Conservation (phyloP, 495 filamentous ascomycete species). For the Neurospora sp. region DNA sequence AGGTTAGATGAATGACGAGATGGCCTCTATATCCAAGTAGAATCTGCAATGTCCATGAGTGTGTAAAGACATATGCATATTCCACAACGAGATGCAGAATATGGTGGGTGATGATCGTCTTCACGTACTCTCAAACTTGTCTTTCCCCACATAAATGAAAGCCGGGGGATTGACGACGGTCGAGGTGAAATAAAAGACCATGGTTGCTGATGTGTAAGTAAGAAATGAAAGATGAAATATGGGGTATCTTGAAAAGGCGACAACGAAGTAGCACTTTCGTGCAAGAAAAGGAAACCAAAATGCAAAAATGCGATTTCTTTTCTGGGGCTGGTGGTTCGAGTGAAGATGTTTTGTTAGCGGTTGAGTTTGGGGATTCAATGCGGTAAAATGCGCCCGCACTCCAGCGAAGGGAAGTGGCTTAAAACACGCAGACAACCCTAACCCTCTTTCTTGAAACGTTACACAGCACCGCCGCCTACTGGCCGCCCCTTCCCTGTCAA, state of each 20-base stretch:
- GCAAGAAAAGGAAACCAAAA: background rate
- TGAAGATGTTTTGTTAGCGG: background rate
- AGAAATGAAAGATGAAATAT: background rate
- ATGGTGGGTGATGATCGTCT: background rate
- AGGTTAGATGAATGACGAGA: slow-evolving; percentile 8
- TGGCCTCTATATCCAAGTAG: too few species aligned
- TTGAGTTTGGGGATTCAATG: background rate
- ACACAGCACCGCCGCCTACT: too few species aligned
- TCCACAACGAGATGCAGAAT: background rate
- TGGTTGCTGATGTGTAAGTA: slow-evolving; percentile 25
- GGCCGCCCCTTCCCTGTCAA: background rate
- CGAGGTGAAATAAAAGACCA: slow-evolving; percentile 97
- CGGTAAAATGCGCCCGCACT: background rate
- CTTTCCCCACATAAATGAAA: slow-evolving; percentile 92
- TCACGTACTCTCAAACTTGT: slow-evolving; percentile 93
- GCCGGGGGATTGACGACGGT: slow-evolving; percentile 61
- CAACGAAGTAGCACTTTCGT: background rate
- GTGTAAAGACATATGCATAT: background rate
- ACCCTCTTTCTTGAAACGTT: background rate
- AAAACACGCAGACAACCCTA: background rate
- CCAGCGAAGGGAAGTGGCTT: background rate
- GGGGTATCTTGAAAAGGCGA: background rate
- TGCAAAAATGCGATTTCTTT: background rate
- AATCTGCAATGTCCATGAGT: background rate
- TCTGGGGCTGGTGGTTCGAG: background rate